Conservation (phyloP, 805 yeast genomes). For the Sugiyamaella qingdaonensis region DNA sequence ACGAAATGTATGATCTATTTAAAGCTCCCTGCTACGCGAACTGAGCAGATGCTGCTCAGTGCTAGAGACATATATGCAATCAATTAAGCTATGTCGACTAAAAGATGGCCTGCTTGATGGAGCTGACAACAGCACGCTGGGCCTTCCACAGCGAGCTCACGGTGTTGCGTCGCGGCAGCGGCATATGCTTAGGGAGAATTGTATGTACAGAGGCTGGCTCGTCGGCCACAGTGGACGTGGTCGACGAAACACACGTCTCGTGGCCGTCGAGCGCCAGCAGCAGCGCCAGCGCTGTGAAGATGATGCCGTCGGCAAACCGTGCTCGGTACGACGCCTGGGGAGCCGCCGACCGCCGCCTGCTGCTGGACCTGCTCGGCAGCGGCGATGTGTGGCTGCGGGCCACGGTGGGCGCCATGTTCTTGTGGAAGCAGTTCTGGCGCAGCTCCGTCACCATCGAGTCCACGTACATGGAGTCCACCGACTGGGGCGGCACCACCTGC, state of each 20-base stretch:
- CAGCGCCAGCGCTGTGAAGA: constrained; percentile 15
- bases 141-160: constrained; percentile 2
- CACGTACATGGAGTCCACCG: constrained; percentile 4
- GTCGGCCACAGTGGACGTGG: neutral
- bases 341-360: neutral
- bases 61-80: too few species aligned
- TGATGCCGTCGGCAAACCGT: constrained; percentile 15
- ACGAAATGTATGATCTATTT: too few species aligned
- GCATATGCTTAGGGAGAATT: neutral
- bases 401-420: neutral
- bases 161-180: neutral
- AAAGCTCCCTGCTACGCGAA: too few species aligned
- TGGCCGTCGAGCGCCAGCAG: constrained; percentile 7
- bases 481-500: constrained; percentile 3
- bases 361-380: constrained; percentile 1
- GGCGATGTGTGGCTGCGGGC: neutral
- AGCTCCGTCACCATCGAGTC: constrained; percentile 1
- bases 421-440: neutral
- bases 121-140: constrained; percentile 1
- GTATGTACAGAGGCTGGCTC: neutral
- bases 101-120: constrained; percentile 6
- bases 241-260: neutral
- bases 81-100: neutral
- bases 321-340: constrained; percentile 4
- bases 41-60: too few species aligned